Conservation (phyloP, 495 filamentous ascomycete species). For the Clavariopsis aquatica region DNA sequence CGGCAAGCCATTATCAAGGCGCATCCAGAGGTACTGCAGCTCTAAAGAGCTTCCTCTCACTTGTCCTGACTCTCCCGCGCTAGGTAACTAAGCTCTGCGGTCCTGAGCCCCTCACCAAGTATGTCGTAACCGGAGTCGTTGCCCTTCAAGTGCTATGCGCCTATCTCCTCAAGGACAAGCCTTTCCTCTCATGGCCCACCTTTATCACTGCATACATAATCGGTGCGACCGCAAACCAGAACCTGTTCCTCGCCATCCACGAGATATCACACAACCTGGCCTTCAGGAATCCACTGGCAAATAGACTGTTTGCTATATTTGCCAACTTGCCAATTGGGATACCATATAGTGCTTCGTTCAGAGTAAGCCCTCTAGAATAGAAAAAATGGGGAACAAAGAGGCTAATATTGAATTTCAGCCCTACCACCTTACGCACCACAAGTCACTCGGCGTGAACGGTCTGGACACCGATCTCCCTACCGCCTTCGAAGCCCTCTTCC, state of each 20-base stretch:
- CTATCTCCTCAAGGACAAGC: constrained; percentile 72
- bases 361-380: constrained; percentile 50
- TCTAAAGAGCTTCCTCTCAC: not conserved
- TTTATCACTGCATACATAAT: constrained; percentile 86
- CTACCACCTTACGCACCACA: constrained; percentile 99
- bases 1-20: constrained; percentile 96
- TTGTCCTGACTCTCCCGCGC: not conserved
- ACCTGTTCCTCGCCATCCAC: constrained; percentile 97
- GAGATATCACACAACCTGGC: constrained; percentile 98
- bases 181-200: constrained; percentile 81
- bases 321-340: constrained; percentile 95
- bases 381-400: not conserved
- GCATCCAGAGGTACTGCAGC: constrained; percentile 77
- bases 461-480: constrained; percentile 97
- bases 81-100: constrained; percentile 98
- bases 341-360: constrained; percentile 94
- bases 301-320: constrained; percentile 83
- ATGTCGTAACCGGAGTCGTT: constrained; percentile 82
- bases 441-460: constrained; percentile 94
- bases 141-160: constrained; percentile 77
- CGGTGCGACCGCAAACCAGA: constrained; percentile 96
- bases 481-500: constrained; percentile 84
- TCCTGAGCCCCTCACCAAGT: constrained; percentile 94
- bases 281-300: constrained; percentile 80
- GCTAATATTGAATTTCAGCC: constrained; percentile 56